A percentile compares a stretch with the other conserved stretches of the same genome.
These are phyloP conservation scores for Linaria vulgaris DNA, from an alignment of 257 asterid species.

Conservation along the genomic window DNA sequence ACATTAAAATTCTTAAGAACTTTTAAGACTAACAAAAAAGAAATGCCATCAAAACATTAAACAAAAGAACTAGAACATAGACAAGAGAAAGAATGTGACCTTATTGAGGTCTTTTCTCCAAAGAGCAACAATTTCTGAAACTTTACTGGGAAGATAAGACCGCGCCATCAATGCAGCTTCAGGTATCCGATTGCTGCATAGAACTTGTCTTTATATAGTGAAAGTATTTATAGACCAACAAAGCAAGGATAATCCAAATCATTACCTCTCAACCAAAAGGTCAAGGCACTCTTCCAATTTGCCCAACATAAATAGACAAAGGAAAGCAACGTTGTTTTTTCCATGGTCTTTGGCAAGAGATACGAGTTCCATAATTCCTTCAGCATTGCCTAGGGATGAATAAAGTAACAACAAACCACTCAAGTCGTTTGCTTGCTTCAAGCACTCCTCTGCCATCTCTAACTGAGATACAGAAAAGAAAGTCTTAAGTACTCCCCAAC, in stretches of 20 bases:
- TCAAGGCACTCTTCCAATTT: conserved; percentile 83
- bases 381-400: conserved; percentile 85
- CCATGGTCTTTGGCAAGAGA: conserved; percentile 83
- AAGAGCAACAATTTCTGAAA: conserved; percentile 77
- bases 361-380: conserved; percentile 72
- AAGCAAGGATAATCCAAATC: conserved; percentile 17
- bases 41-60: conserved; percentile 12
- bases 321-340: conserved; percentile 84
- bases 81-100: conserved; percentile 35
- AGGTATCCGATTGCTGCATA: conserved; percentile 82
- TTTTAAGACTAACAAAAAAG: conserved; percentile 4
- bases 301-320: conserved; percentile 77
- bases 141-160: conserved; percentile 95
- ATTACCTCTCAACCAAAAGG: conserved; percentile 76
- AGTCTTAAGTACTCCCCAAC: conserved; percentile 17
- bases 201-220: conserved; percentile 25
- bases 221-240: conserved; percentile 16
- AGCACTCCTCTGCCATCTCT: conserved; percentile 86
- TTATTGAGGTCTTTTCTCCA: conserved; percentile 86
- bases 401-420: conserved; percentile 88
- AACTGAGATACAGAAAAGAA: conserved; percentile 49
- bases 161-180: conserved; percentile 99
- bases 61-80: not conserved
- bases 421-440: conserved; percentile 92
- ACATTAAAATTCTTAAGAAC: conserved; percentile 20